Conservation (phyloP, 805 yeast species). For the Saccharomycopsis oosterbeekiorum region DNA sequence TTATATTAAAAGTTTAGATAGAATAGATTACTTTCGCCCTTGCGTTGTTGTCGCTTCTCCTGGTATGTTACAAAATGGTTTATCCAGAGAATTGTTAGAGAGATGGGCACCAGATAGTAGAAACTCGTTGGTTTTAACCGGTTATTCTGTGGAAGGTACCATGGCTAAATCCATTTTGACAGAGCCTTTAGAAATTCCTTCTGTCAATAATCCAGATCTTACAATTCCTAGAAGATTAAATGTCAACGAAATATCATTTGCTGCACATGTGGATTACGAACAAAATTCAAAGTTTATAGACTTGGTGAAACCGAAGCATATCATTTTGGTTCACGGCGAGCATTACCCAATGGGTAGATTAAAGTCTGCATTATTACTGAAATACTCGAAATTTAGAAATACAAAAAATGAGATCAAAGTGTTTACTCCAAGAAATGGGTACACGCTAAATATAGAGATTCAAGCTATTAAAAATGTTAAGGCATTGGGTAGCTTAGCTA, state of each 20-base stretch:
- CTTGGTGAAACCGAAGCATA: constrained; percentile 70
- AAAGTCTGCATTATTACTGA: constrained; percentile 83
- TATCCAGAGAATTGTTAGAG: constrained; percentile 82
- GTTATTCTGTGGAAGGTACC: constrained; percentile 97
- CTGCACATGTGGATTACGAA: constrained; percentile 98
- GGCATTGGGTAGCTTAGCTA: constrained; percentile 51
- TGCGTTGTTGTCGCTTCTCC: constrained; percentile 96
- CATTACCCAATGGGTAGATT: constrained; percentile 97
- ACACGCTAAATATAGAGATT: constrained; percentile 63
- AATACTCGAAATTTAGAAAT: constrained; percentile 69
- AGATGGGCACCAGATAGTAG: constrained; percentile 97
- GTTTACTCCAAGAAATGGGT: constrained; percentile 87
- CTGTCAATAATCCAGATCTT: constrained; percentile 69
- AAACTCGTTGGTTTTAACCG: constrained; percentile 80
- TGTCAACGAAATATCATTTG: constrained; percentile 92
- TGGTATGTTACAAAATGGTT: constrained; percentile 96
- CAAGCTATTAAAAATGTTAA: constrained; percentile 80
- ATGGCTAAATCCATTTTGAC: constrained; percentile 84
- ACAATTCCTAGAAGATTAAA: constrained; percentile 78
- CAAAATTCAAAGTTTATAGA: constrained; percentile 91
- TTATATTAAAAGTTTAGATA: constrained; percentile 68
- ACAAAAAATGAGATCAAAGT: constrained; percentile 87
- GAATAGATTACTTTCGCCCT: constrained; percentile 88
- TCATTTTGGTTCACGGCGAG: constrained; percentile 94
- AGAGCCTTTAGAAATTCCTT: constrained; percentile 87